phyloP scores from a whole-genome alignment of 2,329 filamentous ascomycete genomes.

The Claviceps humidiphila region DNA sequence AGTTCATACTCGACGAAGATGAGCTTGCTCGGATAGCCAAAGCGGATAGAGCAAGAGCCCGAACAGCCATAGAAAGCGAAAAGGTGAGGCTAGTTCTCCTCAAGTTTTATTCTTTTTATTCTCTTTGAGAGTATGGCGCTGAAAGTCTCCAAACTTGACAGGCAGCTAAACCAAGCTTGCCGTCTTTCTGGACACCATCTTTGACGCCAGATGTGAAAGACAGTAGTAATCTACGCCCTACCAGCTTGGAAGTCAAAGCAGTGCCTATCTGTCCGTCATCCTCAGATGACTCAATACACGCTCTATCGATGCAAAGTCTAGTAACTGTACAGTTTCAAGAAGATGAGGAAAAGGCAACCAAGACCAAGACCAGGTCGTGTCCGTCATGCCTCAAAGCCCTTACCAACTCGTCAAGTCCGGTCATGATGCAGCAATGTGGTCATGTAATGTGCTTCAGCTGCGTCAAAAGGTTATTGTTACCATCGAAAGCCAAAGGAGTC shows the following conservation, averaged over 20 bases:
- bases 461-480: constrained; percentile 68
- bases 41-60: constrained; percentile 57
- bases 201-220: constrained; percentile 49
- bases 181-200: constrained; percentile 88
- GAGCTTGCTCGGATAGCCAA: constrained; percentile 58
- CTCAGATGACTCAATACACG: constrained; percentile 50
- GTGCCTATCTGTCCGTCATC: constrained; percentile 68
- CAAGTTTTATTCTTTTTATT: not conserved
- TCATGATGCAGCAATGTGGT: constrained; percentile 76
- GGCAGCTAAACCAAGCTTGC: constrained; percentile 53
- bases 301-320: constrained; percentile 65
- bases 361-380: constrained; percentile 42
- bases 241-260: constrained; percentile 49
- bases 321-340: constrained; percentile 66
- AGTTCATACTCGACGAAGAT: constrained; percentile 61
- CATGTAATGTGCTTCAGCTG: constrained; percentile 84
- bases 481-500: constrained; percentile 27
- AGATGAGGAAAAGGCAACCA: constrained; percentile 39
- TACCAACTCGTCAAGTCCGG: constrained; percentile 68
- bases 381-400: constrained; percentile 76
- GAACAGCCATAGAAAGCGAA: constrained; percentile 58
- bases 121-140: not conserved
- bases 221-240: constrained; percentile 34
- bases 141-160: constrained; percentile 27
- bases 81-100: constrained; percentile 32